Evolutionary conservation across 2,329 filamentous ascomycete species (phyloP).

Genomic region (Aspergillus puulaauensis): DNA sequence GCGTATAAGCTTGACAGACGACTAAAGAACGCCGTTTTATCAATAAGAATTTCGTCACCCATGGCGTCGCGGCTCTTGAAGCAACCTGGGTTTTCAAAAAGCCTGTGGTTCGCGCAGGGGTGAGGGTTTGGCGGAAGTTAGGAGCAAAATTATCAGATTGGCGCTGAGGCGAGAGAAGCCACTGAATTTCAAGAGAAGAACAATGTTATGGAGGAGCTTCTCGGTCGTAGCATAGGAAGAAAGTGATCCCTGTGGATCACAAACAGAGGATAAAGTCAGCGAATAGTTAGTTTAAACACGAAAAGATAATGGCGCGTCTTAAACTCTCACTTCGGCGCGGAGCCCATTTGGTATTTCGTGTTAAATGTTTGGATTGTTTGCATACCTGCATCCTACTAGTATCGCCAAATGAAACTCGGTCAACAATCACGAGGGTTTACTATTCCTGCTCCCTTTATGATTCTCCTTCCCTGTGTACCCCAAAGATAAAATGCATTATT

Average conservation of each 20-base stretch:
- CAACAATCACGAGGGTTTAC: too few relatives aligned
- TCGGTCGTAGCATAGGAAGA: background rate
- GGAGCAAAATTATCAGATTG: background rate
- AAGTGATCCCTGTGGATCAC: background rate
- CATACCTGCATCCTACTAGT: background rate
- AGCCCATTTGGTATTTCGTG: background rate
- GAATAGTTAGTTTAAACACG: constrained; percentile 2
- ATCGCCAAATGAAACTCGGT: background rate
- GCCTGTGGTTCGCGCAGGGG: background rate
- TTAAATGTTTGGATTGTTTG: constrained; percentile 22
- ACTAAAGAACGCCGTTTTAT: constrained; percentile 90
- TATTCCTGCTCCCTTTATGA: background rate
- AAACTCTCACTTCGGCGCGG: background rate
- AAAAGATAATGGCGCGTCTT: background rate
- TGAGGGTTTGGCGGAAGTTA: background rate
- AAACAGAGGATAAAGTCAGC: background rate
- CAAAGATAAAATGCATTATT: background rate
- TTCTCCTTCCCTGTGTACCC: background rate
- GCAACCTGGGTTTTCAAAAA: constrained; percentile 2
- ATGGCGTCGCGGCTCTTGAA: constrained; percentile 40
- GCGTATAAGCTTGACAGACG: constrained; percentile 82
- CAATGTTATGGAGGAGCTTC: background rate
- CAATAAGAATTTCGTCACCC: constrained; percentile 88
- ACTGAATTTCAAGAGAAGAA: background rate
- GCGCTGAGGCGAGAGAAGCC: background rate